Evolutionary conservation across 495 filamentous ascomycete genomes (phyloP).

Genomic region (Astrothelium macrocarpum): DNA sequence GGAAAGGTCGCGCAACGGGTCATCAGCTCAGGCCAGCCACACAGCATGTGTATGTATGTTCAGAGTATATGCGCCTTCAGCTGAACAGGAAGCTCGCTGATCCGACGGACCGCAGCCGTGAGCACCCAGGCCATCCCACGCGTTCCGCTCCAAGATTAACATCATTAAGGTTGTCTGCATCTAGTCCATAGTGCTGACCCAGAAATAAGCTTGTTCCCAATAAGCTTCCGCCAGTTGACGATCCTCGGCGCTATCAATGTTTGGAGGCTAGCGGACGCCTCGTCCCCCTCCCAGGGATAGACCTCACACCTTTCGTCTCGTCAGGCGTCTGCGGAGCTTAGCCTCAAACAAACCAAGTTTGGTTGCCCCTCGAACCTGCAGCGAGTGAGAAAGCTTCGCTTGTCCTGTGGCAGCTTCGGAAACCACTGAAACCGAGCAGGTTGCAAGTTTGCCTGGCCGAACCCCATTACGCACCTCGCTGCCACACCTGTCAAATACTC

Average conservation of each 20-base stretch:
- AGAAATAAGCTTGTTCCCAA: constrained; percentile 1
- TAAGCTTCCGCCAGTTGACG: neutral
- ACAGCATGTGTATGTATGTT: neutral
- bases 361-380: neutral
- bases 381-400: neutral
- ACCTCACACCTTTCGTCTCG: neutral
- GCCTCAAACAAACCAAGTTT: constrained; percentile 6
- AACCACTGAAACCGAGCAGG: neutral
- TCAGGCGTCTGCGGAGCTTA: neutral
- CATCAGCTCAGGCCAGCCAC: neutral
- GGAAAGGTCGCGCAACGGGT: neutral
- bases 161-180: neutral
- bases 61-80: too few species aligned
- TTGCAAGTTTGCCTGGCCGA: neutral
- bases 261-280: neutral
- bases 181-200: neutral
- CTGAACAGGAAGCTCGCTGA: neutral
- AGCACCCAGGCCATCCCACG: neutral
- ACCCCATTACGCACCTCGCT: neutral
- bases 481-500: neutral
- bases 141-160: neutral
- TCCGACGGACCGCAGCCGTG: neutral
- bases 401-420: neutral
- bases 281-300: neutral
- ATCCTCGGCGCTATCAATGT: neutral